Percentiles rank a stretch among this genome's conserved stretches.
Evolutionary conservation across 2,329 filamentous ascomycete genomes (phyloP).

Genomic region (Boeremia lycopersici): DNA sequence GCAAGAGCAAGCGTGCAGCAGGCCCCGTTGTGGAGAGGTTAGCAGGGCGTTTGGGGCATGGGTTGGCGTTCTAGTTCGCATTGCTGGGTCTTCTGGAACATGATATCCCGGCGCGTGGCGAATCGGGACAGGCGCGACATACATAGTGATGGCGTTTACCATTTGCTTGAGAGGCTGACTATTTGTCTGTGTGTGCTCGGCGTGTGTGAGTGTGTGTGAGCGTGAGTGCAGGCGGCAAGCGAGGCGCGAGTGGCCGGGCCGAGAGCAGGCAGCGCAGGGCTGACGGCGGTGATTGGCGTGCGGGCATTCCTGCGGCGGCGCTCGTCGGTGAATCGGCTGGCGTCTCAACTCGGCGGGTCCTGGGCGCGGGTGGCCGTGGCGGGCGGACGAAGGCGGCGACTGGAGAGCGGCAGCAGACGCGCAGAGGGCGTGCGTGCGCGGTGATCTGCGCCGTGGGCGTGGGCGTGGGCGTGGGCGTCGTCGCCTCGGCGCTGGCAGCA

Average conservation of each 20-base stretch:
- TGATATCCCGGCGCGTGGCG: constrained; percentile 5
- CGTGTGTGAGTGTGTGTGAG: background rate
- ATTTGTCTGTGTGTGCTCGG: no score
- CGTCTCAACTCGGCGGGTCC: constrained; percentile 3
- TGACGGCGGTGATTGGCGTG: background rate
- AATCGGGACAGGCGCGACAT: background rate
- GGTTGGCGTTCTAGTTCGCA: constrained; percentile 1
- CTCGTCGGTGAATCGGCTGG: constrained; percentile 3
- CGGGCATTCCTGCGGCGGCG: background rate
- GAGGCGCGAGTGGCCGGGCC: background rate
- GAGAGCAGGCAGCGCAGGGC: background rate
- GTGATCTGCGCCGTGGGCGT: constrained; percentile 5
- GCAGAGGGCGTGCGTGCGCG: constrained; percentile 1
- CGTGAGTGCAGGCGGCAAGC: background rate
- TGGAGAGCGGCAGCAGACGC: background rate
- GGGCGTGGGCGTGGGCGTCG: constrained; percentile 1
- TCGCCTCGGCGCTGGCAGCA: constrained; percentile 20
- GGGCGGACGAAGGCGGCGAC: background rate
- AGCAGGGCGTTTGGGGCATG: constrained; percentile 14
- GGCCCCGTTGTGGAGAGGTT: constrained; percentile 6
- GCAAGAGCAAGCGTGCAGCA: background rate
- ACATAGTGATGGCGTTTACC: no score
- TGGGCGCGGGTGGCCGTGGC: background rate
- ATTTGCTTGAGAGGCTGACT: background rate
- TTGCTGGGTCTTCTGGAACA: constrained; percentile 12